Base-by-base conservation (phyloP, 2,329 filamentous ascomycete species). In the Colletotrichum sidae region DNA sequence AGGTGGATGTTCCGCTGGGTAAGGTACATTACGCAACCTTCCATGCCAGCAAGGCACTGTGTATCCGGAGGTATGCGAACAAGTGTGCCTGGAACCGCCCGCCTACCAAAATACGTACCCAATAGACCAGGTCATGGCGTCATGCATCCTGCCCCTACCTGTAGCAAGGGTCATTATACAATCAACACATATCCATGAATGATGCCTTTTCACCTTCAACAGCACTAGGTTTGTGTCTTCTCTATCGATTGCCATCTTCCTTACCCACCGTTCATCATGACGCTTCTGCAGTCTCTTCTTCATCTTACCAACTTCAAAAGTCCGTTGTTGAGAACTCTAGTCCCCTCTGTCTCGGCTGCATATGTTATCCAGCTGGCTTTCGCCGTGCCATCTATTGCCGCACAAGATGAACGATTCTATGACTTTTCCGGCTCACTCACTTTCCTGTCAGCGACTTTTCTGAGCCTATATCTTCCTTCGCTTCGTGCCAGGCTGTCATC, bases 371-470 rank as follows among this genome's bases (percentile, higher is more conserved):
- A 92, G 77, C 80, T 84, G 8, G 86, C 83, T 45, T 85, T 87
- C 7, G 89, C 87, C 5, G 73, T 89, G 2, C 90, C 90, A 6
- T 90, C 88, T 6, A 86, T 90, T 66, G 68, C 83, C 34, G 78
- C 80, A 38, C 83, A 88, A 70, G 85, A 86, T 7, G 90, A 92
- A 72, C 84, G 86, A 42, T 90, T 90, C 80, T 92, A 90, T 74
- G 90, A 92, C 73, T 75, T 90, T 52, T 89, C 87, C 2, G 90
- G 90, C 52, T 88, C 88, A 12, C 72, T 90, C 38, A 91, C 89
- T 2, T 90, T 90, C 72, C 81, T 92, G 42, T 86, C 87, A 58
- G 88, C 89, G 73, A 87, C 87, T 12, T 84, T 86, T 0, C 75
- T 91, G 35, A 87, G 84, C 64, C 78, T 92, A 13, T 88, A 86